Conservation (phyloP, 257 asterid species). For the Solanum paucissectum region DNA sequence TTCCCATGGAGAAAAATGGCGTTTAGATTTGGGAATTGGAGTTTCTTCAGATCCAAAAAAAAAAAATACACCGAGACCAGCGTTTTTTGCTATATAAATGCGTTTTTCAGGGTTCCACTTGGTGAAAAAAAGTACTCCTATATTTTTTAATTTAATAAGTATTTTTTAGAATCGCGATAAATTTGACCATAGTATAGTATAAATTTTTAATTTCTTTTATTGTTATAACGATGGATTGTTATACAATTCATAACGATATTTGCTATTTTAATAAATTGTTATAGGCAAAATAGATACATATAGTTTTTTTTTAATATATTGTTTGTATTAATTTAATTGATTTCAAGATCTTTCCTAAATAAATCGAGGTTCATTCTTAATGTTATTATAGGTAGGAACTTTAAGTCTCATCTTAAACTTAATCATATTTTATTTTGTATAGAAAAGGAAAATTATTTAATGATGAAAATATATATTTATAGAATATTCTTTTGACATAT, state of each 20-base stretch:
- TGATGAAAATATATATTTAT: background rate
- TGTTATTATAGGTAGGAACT: background rate
- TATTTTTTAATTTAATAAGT: background rate
- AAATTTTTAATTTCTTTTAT: no score
- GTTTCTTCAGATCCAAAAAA: constrained; percentile 3
- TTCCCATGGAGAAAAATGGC: constrained; percentile 2
- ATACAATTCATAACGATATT: background rate
- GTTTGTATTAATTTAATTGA: background rate
- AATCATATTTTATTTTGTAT: no score
- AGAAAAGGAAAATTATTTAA: background rate
- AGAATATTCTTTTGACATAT: no score
- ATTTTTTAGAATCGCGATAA: no score
- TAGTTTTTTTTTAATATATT: background rate
- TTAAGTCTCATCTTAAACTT: no score
- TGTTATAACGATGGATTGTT: no score
- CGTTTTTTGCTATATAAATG: background rate
- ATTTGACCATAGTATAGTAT: background rate
- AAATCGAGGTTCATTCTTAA: background rate
- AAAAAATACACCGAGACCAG: background rate
- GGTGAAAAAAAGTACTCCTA: background rate
- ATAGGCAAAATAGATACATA: background rate
- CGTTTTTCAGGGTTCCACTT: background rate
- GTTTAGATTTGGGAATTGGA: background rate
- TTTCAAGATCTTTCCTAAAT: background rate
- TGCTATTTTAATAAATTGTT: background rate